Base-by-base conservation (phyloP, 345 rosid species). In the Dipteronia sinensis region DNA sequence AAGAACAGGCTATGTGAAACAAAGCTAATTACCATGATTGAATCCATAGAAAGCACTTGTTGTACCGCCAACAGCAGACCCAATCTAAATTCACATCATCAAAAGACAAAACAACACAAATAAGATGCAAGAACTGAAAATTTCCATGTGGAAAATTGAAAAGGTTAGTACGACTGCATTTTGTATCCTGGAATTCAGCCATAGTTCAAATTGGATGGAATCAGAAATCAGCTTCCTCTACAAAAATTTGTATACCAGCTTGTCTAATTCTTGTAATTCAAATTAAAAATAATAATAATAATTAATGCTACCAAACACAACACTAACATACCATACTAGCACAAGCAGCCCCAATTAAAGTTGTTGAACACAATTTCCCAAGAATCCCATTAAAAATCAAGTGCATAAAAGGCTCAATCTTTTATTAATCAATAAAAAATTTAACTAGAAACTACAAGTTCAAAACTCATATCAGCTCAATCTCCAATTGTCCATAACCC, bases 11-110 rank as follows among this genome's bases (percentile, higher is more conserved):
- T 72, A 34, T 6, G 27, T 72, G 27, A 34, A 34, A 22, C 11
- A 71, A 31, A 74, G 51, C 19, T 38, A 9, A 66, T 19, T 87
- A 92, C 94, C 97, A 59, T 85, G 91, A 74, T 90, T 92, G 83
- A 90, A 90, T 72, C 94, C 96, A 47, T 92, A 90, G 78, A 92
- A 92, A 29, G 92, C 92, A 77, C 91, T 88, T 6, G 94, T 31
- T 8, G 90, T 90, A 29, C 98, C 99, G 69, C 99, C 96, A 74
- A 93, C 92, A 79, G 96, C 97, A 73, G 98, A 90, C 38, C 98
- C 99, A 83, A 93, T 93, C 98, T 95, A 83, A 74, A 7, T 9
- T 27, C 47, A 73, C 6, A 38, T 75, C 74, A 72, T 25, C n/a
- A 44, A 72, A n/a, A 65, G 34, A 51, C 76, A 68, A 53, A 63